These are phyloP conservation scores for Oidium heveae DNA, from an alignment of 2,329 filamentous ascomycete genomes.

Conservation along the genomic window DNA sequence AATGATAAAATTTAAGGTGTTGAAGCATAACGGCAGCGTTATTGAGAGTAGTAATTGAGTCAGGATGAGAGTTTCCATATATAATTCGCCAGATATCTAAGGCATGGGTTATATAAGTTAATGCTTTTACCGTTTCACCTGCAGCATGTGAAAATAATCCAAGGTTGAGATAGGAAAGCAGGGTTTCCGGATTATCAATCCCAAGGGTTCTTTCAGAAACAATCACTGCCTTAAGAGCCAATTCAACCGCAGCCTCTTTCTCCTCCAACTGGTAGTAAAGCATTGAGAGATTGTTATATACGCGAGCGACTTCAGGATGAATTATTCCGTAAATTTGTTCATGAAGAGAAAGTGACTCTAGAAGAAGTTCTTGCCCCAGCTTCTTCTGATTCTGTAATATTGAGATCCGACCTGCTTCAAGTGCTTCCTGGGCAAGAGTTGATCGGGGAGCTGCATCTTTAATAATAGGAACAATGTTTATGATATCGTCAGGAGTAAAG, in stretches of 20 bases:
- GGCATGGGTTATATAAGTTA: conserved; percentile 76
- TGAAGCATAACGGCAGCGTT: conserved; percentile 98
- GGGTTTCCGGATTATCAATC: conserved; percentile 77
- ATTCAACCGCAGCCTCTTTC: conserved; percentile 82
- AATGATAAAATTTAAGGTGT: conserved; percentile 77
- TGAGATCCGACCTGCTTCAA: conserved; percentile 91
- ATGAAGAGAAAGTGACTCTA: conserved; percentile 89
- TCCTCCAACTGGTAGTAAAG: conserved; percentile 96
- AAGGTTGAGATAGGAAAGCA: conserved; percentile 88
- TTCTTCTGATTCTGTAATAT: conserved; percentile 87
- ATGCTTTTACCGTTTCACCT: conserved; percentile 69
- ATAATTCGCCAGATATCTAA: conserved; percentile 93
- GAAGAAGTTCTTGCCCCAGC: conserved; percentile 76
- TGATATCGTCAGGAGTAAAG: conserved; percentile 62
- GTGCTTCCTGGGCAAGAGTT: conserved; percentile 73
- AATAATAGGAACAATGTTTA: conserved; percentile 81
- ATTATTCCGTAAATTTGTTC: conserved; percentile 97
- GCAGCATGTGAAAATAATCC: conserved; percentile 81
- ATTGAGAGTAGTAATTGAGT: conserved; percentile 96
- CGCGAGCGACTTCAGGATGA: conserved; percentile 82
- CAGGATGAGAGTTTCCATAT: conserved; percentile 78
- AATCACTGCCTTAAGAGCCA: conserved; percentile 88
- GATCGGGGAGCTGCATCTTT: conserved; percentile 89
- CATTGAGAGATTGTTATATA: conserved; percentile 88
- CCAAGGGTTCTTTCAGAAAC: conserved; percentile 86